Evolutionary conservation across 2,329 filamentous ascomycete genomes (phyloP).

Genomic region (Rhexocercosporidium sp.): DNA sequence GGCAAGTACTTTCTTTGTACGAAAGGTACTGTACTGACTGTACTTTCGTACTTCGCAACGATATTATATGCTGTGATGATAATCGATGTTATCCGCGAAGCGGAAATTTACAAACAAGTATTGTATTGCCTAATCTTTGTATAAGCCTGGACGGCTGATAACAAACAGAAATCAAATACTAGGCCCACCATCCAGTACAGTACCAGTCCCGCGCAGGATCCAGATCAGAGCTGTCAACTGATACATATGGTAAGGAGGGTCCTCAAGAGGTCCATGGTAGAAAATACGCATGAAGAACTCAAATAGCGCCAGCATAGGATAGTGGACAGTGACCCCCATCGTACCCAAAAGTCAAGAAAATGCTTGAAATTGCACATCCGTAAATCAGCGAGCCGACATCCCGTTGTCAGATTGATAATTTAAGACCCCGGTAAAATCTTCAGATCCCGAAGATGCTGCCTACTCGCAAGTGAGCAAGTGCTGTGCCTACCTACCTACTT

Average conservation of each 20-base stretch:
- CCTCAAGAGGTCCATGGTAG: not conserved
- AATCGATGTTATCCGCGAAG: too few relatives aligned
- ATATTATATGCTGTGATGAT: too few relatives aligned
- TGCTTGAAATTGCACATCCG: constrained; percentile 1
- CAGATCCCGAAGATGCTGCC: not conserved
- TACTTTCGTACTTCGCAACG: too few relatives aligned
- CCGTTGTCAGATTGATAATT: not conserved
- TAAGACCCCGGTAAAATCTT: not conserved
- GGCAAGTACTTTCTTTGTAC: too few relatives aligned
- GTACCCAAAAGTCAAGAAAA: not conserved
- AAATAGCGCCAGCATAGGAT: not conserved
- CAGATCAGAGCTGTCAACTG: not conserved
- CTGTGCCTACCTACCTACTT: not conserved
- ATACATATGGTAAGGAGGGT: not conserved
- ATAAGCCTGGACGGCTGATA: too few relatives aligned
- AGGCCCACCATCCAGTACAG: too few relatives aligned
- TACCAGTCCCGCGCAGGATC: too few relatives aligned
- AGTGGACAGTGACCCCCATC: not conserved
- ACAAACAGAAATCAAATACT: too few relatives aligned
- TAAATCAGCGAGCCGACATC: not conserved
- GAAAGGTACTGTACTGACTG: too few relatives aligned
- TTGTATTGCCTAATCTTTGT: too few relatives aligned
- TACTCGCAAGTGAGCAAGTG: not conserved
- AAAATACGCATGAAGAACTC: not conserved
- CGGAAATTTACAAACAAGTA: too few relatives aligned